Evolutionary conservation across 768 basidiomycete species (phyloP).

Genomic region (Boletus subparvulus): DNA sequence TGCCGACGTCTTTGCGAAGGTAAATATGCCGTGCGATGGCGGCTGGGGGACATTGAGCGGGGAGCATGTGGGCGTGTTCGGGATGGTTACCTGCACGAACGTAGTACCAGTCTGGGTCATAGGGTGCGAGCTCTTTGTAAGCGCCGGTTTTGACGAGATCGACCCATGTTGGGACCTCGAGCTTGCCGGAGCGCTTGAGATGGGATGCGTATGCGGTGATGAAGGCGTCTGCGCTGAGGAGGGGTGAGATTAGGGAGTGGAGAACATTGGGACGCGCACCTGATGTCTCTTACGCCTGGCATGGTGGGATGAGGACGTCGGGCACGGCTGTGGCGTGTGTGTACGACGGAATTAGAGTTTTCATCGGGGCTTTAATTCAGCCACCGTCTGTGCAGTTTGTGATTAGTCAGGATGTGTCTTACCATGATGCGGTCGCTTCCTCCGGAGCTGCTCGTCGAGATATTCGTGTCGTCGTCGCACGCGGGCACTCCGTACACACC

Average conservation of each 20-base stretch:
- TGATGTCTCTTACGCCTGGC: slow-evolving; percentile 83
- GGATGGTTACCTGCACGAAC: slow-evolving; percentile 84
- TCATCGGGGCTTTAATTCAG: slow-evolving; percentile 36
- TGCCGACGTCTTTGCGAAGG: slow-evolving; percentile 95
- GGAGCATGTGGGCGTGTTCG: background rate
- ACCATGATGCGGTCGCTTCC: slow-evolving; percentile 43
- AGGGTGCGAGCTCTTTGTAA: slow-evolving; percentile 97
- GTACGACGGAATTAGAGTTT: slow-evolving; percentile 38
- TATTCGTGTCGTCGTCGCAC: slow-evolving; percentile 48
- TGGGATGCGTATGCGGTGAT: slow-evolving; percentile 93
- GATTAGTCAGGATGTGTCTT: slow-evolving; percentile 37
- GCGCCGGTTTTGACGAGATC: slow-evolving; percentile 98
- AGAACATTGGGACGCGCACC: slow-evolving; percentile 38
- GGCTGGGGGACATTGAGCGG: slow-evolving; percentile 46
- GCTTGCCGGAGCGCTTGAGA: slow-evolving; percentile 97
- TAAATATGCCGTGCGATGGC: slow-evolving; percentile 99
- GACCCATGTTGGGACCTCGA: slow-evolving; percentile 98
- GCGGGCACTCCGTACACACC: slow-evolving; percentile 48
- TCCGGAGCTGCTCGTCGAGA: slow-evolving; percentile 60
- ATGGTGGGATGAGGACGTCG: slow-evolving; percentile 51
- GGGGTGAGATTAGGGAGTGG: slow-evolving; percentile 14
- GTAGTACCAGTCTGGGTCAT: slow-evolving; percentile 99
- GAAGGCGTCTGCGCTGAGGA: slow-evolving; percentile 83
- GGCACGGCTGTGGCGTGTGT: slow-evolving; percentile 52
- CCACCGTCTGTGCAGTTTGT: slow-evolving; percentile 41